Base-by-base conservation (phyloP, 106 monocot genomes). In the Platanthera zijinensis region DNA sequence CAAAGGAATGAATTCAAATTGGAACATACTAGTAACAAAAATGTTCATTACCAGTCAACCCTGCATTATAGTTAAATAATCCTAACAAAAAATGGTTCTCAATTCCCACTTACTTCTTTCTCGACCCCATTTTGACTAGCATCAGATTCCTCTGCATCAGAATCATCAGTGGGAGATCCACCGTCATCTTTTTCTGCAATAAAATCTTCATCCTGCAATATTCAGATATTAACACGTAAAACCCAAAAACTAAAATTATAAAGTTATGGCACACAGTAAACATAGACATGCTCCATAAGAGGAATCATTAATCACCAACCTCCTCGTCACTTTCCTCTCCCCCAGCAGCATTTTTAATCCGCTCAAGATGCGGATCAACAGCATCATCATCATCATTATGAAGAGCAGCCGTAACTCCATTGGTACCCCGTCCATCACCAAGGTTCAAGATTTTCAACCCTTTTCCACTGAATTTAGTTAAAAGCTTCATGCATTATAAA, bases 301-400 rank as follows among this genome's bases (percentile, higher is more conserved):
- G 67, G 72, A 9, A 49, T 30, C 51, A 48, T 0, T 39, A 14
- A 74, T 49, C 7, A 56, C 30, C 11, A 67, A 89, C 96, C 93
- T 96, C 96, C 75, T 96, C 96, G 82, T 99, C 99, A 82, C 94
- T 99, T 77, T 99, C 99, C 77, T 94, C 99, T 39, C 80, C 94
- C 74, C 87, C 93, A 78, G 92, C 92, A 15, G 81, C 84, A 80
- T 92, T 94, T 77, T 57, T 92, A 52, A 99, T 94, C 62, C 94
- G 53, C 66, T 90, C 99, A 54, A 99, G 90, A 89, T 99, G 91
- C 13, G 94, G 99, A 80, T 99, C 99, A 80, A 99, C 92, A 78
- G 94, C 89, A 87, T 92, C 92, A 84, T 94, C 94, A 48, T 88
- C 92, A 69, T 82, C 83, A 78, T 86, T 76, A 7, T 81, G 83